phyloP scores from a whole-genome alignment of 2,329 filamentous ascomycete genomes.

The Hypoxylon sp. region DNA sequence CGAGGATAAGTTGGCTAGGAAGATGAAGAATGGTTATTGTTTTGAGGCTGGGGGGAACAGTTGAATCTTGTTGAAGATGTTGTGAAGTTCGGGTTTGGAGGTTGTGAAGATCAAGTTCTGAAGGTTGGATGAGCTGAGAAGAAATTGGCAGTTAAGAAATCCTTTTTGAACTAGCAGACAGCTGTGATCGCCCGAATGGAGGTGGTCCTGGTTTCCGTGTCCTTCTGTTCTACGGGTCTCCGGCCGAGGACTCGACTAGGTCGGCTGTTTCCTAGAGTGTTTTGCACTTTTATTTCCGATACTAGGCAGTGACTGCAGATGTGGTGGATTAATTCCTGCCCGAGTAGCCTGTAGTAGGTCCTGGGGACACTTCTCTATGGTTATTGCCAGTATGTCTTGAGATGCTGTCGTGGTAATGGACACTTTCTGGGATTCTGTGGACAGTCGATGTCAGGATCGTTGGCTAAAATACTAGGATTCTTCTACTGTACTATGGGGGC shows the following conservation, averaged over 20 bases:
- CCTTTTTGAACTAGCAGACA: background rate
- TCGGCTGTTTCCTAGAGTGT: background rate
- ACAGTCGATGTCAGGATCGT: constrained; percentile 34
- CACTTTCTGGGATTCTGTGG: constrained; percentile 14
- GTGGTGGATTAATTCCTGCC: background rate
- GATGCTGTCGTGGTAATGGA: constrained; percentile 23
- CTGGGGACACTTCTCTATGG: background rate
- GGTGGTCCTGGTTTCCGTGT: background rate
- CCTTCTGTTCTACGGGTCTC: background rate
- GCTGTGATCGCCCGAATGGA: background rate
- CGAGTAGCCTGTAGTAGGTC: background rate
- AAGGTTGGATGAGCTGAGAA: background rate
- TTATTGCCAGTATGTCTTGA: background rate
- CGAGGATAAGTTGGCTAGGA: constrained; percentile 12
- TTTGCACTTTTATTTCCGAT: background rate
- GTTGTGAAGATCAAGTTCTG: constrained; percentile 1
- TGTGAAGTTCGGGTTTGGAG: constrained; percentile 2
- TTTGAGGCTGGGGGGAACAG: background rate
- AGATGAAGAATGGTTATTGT: constrained; percentile 1
- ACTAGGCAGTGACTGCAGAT: background rate
- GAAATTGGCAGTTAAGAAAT: background rate
- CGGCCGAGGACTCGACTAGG: background rate
- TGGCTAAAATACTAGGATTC: constrained; percentile 36
- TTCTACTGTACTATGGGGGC: constrained; percentile 28
- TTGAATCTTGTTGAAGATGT: constrained; percentile 1